Evolutionary conservation across 1,139 yeast species (phyloP).

Genomic region (Zygotorulaspora mrakii): DNA sequence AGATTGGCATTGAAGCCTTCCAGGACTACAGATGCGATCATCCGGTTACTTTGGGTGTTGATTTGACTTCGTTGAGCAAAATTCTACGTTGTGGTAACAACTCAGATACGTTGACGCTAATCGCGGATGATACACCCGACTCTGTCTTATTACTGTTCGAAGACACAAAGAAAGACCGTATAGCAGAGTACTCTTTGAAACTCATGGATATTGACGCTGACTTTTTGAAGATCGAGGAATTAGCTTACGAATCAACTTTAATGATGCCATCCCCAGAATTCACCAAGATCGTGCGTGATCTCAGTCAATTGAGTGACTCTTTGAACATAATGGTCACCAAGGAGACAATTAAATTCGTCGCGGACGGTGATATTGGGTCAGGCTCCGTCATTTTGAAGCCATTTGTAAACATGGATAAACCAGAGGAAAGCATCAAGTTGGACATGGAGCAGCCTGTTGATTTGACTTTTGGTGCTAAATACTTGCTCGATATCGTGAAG

Average conservation of each 20-base stretch:
- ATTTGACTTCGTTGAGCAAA: conserved; percentile 78
- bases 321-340: conserved; percentile 82
- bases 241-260: conserved; percentile 83
- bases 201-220: conserved; percentile 97
- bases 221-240: conserved; percentile 87
- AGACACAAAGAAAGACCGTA: conserved; percentile 84
- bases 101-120: conserved; percentile 79
- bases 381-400: conserved; percentile 89
- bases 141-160: conserved; percentile 79
- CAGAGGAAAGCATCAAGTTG: conserved; percentile 69
- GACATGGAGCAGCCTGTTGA: conserved; percentile 84
- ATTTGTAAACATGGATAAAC: conserved; percentile 71
- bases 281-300: conserved; percentile 85
- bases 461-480: conserved; percentile 86
- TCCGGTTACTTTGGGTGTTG: conserved; percentile 87
- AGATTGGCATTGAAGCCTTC: conserved; percentile 89
- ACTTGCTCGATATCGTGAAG: conserved; percentile 84
- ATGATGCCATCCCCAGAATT: conserved; percentile 87
- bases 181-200: conserved; percentile 86
- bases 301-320: conserved; percentile 81
- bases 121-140: conserved; percentile 92
- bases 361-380: conserved; percentile 90
- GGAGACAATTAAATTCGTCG: conserved; percentile 84
- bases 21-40: conserved; percentile 93
- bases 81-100: conserved; percentile 89